Conservation (phyloP, 202 grass and related monocot genomes). For the Panicum hallii region DNA sequence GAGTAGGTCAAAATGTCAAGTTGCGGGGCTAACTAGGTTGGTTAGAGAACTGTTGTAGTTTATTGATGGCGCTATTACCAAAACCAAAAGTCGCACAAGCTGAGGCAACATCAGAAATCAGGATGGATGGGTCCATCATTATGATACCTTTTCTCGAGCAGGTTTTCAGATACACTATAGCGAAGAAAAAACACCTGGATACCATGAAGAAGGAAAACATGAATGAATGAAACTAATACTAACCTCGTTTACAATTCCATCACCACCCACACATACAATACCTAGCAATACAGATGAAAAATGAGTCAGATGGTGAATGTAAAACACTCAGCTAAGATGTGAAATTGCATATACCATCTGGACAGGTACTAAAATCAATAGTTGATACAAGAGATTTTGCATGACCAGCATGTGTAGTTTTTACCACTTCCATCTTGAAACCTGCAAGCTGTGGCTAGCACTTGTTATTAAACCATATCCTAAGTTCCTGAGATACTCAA, state of each 20-base stretch:
- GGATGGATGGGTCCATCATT: slow-evolving; percentile 25
- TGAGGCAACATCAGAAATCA: slow-evolving; percentile 18
- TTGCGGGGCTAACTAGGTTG: slow-evolving; percentile 26
- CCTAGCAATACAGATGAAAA: slow-evolving; percentile 53
- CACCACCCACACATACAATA: slow-evolving; percentile 84
- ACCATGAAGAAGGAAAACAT: slow-evolving; percentile 14
- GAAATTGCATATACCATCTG: slow-evolving; percentile 67
- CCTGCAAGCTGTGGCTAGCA: slow-evolving; percentile 77
- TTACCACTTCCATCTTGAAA: slow-evolving; percentile 84
- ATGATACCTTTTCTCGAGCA: slow-evolving; percentile 19
- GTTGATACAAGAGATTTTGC: slow-evolving; percentile 75
- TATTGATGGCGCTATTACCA: slow-evolving; percentile 18
- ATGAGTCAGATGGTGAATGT: slow-evolving; percentile 41
- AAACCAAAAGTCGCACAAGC: slow-evolving; percentile 1
- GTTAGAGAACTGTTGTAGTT: slow-evolving; percentile 23
- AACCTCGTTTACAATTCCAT: slow-evolving; percentile 94
- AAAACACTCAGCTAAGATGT: slow-evolving; percentile 46
- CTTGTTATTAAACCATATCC: slow-evolving; percentile 50
- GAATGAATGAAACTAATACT: slow-evolving; percentile 40
- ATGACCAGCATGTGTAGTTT: slow-evolving; percentile 85
- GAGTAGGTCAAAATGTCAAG: background rate
- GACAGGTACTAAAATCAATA: slow-evolving; percentile 75
- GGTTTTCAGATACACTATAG: slow-evolving; percentile 14
- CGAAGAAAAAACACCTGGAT: background rate
- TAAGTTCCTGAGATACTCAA: slow-evolving; percentile 31